phyloP scores from a whole-genome alignment of 2,329 filamentous ascomycete species.

The Setomelanomma holmii region DNA sequence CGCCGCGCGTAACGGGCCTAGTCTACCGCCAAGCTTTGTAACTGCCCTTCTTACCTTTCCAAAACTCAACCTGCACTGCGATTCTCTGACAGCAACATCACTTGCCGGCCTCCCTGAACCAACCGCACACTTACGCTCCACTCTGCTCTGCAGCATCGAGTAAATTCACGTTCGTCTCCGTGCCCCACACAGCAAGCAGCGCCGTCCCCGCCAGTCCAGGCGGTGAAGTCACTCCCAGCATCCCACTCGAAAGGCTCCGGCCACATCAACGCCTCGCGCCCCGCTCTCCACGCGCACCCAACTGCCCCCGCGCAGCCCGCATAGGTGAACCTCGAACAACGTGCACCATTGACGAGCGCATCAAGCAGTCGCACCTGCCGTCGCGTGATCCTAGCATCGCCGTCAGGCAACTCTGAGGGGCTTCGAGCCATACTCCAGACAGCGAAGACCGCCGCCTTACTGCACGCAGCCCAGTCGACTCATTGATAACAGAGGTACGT shows the following conservation, averaged over 20 bases:
- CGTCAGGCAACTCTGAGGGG: conserved; percentile 48
- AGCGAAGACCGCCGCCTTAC: conserved; percentile 31
- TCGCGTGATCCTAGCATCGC: conserved; percentile 45
- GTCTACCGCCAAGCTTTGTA: conserved; percentile 27
- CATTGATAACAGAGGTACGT: conserved; percentile 43
- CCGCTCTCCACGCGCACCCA: conserved; percentile 37
- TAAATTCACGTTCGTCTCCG: conserved; percentile 21
- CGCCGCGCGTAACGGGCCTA: conserved; percentile 21
- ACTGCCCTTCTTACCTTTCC: no score
- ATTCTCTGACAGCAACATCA: conserved; percentile 38
- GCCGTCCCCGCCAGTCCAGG: conserved; percentile 34
- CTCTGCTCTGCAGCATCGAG: conserved; percentile 31
- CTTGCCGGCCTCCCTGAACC: conserved; percentile 25
- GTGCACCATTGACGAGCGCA: conserved; percentile 37
- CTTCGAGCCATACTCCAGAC: conserved; percentile 49
- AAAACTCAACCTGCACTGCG: conserved; percentile 31
- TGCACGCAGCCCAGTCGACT: conserved; percentile 23
- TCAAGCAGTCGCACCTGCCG: conserved; percentile 32
- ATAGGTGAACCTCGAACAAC: conserved; percentile 35
- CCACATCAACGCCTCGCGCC: conserved; percentile 45
- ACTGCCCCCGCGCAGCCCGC: conserved; percentile 37
- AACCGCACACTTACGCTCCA: conserved; percentile 25
- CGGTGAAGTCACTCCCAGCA: conserved; percentile 48
- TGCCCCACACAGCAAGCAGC: conserved; percentile 21
- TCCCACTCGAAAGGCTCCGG: conserved; percentile 44